Evolutionary conservation across 768 basidiomycete genomes (phyloP).

Genomic region (Trametes gibbosa): DNA sequence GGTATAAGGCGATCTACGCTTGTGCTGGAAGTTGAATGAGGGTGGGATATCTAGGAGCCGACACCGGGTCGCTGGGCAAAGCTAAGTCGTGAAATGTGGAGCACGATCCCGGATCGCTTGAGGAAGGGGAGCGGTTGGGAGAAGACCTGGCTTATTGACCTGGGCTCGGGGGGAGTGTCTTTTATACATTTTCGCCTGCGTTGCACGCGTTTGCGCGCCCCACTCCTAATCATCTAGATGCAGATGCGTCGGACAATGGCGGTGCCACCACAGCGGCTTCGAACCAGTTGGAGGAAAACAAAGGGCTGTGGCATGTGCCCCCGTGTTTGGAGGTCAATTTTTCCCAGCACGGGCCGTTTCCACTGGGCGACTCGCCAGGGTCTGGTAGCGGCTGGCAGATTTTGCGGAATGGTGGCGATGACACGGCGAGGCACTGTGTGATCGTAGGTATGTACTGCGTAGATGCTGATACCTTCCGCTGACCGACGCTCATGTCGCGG

Average conservation of each 20-base stretch:
- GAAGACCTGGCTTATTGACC: not conserved
- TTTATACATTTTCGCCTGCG: not conserved
- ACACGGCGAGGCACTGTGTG: not conserved
- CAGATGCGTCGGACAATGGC: slow-evolving; percentile 1
- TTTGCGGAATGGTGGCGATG: not conserved
- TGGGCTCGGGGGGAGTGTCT: not conserved
- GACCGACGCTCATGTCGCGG: not conserved
- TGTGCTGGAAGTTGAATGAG: slow-evolving; percentile 5
- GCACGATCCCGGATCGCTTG: slow-evolving; percentile 15
- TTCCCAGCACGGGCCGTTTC: not conserved
- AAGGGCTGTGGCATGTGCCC: not conserved
- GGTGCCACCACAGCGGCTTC: not conserved
- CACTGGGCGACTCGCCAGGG: not conserved
- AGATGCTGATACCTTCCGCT: not conserved
- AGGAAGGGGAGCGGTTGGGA: slow-evolving; percentile 1
- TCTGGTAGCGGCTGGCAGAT: not conserved
- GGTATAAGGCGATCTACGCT: slow-evolving; percentile 15
- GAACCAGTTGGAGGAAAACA: slow-evolving; percentile 2
- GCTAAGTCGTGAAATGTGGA: slow-evolving; percentile 11
- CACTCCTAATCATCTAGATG: not conserved
- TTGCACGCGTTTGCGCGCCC: not conserved
- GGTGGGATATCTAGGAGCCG: slow-evolving; percentile 8
- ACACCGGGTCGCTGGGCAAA: slow-evolving; percentile 14
- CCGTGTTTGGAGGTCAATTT: not conserved
- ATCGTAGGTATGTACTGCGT: not conserved